phyloP scores from a whole-genome alignment of 2,329 filamentous ascomycete genomes.

The Cercospora sp. region DNA sequence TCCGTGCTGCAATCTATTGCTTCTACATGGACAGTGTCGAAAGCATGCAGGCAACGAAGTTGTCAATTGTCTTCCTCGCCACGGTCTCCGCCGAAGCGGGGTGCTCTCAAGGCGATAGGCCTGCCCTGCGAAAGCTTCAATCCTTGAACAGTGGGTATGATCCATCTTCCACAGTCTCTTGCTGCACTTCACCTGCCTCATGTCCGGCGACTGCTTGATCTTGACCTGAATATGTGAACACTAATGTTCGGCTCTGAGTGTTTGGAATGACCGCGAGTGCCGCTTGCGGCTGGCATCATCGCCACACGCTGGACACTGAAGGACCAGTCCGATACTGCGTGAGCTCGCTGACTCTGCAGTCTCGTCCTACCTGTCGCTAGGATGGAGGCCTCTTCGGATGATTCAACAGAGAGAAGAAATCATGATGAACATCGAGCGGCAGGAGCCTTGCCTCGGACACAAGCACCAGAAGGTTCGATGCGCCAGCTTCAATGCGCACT shows the following conservation, averaged over 20 bases:
- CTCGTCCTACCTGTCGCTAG: neutral
- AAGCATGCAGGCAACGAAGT: neutral
- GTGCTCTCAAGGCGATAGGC: slow-evolving; percentile 4
- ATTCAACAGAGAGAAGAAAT: neutral
- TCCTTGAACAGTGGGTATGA: slow-evolving; percentile 1
- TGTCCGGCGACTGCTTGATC: neutral
- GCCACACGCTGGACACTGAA: neutral
- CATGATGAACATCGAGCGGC: neutral
- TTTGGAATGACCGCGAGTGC: neutral
- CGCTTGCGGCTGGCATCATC: neutral
- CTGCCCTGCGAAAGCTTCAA: slow-evolving; percentile 5
- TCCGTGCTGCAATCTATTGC: neutral
- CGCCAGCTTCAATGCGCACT: neutral
- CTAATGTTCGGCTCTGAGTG: neutral
- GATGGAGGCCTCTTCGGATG: neutral
- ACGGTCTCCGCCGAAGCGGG: slow-evolving; percentile 10
- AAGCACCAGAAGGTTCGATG: neutral
- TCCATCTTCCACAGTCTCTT: neutral
- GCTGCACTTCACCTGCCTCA: neutral
- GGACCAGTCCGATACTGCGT: neutral
- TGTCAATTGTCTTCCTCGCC: neutral
- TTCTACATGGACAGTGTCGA: neutral
- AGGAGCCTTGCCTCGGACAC: neutral
- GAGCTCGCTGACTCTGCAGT: neutral
- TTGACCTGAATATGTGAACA: neutral